Conservation (phyloP, 2,329 filamentous ascomycete species). For the Penicillium thymicola region DNA sequence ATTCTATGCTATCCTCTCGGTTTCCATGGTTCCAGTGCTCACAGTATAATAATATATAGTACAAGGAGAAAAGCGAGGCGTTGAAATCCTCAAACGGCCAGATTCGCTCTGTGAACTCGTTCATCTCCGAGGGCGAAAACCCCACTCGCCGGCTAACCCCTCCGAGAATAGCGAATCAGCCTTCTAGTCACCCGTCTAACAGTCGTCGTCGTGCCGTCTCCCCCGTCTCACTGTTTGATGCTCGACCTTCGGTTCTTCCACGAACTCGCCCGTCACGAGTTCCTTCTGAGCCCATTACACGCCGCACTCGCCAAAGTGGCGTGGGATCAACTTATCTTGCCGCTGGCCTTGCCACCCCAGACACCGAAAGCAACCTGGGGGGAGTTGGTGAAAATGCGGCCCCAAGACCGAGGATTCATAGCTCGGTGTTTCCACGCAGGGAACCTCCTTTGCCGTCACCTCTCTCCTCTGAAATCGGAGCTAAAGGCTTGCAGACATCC, state of each 20-base stretch:
- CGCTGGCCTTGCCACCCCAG: conserved; percentile 41
- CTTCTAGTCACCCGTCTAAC: conserved; percentile 21
- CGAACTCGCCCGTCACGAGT: conserved; percentile 31
- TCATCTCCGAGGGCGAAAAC: conserved; percentile 40
- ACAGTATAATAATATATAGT: conserved; percentile 30
- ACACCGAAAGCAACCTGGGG: conserved; percentile 37
- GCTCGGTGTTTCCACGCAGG: conserved; percentile 31
- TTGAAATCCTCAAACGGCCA: conserved; percentile 49
- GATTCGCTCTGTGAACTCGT: conserved; percentile 45
- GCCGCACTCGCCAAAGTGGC: conserved; percentile 38
- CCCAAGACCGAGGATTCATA: conserved; percentile 33
- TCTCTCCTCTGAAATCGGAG: conserved; percentile 31
- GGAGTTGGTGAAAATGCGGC: conserved; percentile 25
- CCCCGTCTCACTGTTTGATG: conserved; percentile 53
- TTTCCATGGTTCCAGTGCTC: conserved; percentile 6
- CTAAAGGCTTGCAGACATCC: conserved; percentile 12
- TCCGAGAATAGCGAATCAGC: conserved; percentile 24
- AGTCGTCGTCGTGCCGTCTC: conserved; percentile 51
- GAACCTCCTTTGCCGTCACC: conserved; percentile 33
- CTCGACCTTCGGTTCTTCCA: conserved; percentile 46
- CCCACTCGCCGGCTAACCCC: conserved; percentile 25
- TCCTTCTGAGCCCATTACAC: conserved; percentile 51
- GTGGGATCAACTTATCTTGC: conserved; percentile 27
- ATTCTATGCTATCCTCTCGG: background rate
- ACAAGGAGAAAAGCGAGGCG: conserved; percentile 44